phyloP scores from a whole-genome alignment of 805 yeast species.

The Ogataea minuta region DNA sequence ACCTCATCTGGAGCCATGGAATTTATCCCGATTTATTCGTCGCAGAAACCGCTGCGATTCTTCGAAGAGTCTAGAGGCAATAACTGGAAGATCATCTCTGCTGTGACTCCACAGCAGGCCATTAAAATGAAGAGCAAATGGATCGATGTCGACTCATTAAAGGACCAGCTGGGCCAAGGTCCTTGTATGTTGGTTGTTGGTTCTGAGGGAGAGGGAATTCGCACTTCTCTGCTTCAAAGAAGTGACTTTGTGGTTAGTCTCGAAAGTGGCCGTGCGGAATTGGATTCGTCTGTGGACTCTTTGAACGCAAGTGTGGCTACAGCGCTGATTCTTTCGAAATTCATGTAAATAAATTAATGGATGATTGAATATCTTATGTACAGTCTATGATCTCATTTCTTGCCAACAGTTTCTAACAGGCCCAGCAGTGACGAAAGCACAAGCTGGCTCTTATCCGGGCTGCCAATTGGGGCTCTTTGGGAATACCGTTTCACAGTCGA shows the following conservation, averaged over 20 bases:
- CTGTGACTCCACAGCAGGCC: slow-evolving; percentile 42
- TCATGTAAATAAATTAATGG: slow-evolving; percentile 6
- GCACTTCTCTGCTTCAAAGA: slow-evolving; percentile 59
- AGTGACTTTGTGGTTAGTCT: slow-evolving; percentile 53
- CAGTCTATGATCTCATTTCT: slow-evolving; percentile 12
- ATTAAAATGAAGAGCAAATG: slow-evolving; percentile 26
- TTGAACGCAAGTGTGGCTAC: slow-evolving; percentile 90
- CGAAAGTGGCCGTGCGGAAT: slow-evolving; percentile 24
- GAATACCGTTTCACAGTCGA: slow-evolving; percentile 18
- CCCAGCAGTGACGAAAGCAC: slow-evolving; percentile 26
- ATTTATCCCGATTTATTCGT: slow-evolving; percentile 57
- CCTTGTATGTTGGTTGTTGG: slow-evolving; percentile 80
- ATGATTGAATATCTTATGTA: slow-evolving; percentile 6
- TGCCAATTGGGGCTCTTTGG: slow-evolving; percentile 24
- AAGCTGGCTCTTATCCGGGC: slow-evolving; percentile 21
- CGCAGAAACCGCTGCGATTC: slow-evolving; percentile 58
- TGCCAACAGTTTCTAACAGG: slow-evolving; percentile 21
- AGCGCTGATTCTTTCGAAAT: slow-evolving; percentile 53
- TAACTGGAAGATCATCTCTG: slow-evolving; percentile 73
- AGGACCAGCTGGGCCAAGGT: slow-evolving; percentile 39
- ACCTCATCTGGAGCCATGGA: slow-evolving; percentile 86
- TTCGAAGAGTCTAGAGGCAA: slow-evolving; percentile 51
- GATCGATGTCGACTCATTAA: slow-evolving; percentile 43
- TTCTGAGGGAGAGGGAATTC: slow-evolving; percentile 80
- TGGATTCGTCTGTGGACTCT: slow-evolving; percentile 58